These are phyloP conservation scores for Neurospora cerealis DNA, from an alignment of 495 filamentous ascomycete species.

Conservation along the genomic window DNA sequence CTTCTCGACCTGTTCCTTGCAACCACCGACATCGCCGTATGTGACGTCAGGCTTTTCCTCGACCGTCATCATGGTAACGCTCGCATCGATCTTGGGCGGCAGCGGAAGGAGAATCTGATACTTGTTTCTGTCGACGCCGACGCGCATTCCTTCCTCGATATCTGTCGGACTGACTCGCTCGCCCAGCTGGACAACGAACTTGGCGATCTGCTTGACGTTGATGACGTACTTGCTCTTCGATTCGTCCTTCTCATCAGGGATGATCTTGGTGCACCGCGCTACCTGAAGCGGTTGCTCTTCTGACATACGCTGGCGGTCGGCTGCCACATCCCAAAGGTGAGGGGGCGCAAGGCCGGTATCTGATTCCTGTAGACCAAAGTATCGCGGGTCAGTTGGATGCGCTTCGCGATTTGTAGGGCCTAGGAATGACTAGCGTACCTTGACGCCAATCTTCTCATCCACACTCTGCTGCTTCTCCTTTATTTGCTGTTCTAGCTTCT, in stretches of 20 bases:
- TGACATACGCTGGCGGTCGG: slow-evolving; percentile 93
- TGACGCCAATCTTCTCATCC: slow-evolving; percentile 88
- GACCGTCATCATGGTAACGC: slow-evolving; percentile 99
- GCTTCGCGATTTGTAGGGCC: background rate
- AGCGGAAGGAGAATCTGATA: slow-evolving; percentile 96
- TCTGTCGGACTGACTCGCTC: slow-evolving; percentile 95
- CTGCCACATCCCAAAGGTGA: slow-evolving; percentile 97
- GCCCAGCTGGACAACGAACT: slow-evolving; percentile 97
- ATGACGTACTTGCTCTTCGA: slow-evolving; percentile 99
- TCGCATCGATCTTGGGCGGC: slow-evolving; percentile 98
- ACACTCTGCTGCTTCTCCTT: slow-evolving; percentile 94
- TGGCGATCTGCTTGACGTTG: slow-evolving; percentile 99
- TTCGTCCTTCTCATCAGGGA: slow-evolving; percentile 88
- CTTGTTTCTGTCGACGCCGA: slow-evolving; percentile 96
- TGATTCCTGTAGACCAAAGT: slow-evolving; percentile 58
- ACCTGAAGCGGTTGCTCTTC: slow-evolving; percentile 98
- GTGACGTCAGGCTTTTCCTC: slow-evolving; percentile 99
- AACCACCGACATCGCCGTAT: slow-evolving; percentile 96
- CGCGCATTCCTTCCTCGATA: slow-evolving; percentile 98
- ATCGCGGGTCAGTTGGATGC: background rate
- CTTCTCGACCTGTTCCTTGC: slow-evolving; percentile 99
- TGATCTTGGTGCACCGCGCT: slow-evolving; percentile 97
- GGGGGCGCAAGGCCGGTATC: slow-evolving; percentile 96
- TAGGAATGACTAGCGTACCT: slow-evolving; percentile 21
- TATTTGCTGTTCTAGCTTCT: slow-evolving; percentile 96